Base-by-base conservation (phyloP, 306 rosid species). In the Trichosanthes truncata region DNA sequence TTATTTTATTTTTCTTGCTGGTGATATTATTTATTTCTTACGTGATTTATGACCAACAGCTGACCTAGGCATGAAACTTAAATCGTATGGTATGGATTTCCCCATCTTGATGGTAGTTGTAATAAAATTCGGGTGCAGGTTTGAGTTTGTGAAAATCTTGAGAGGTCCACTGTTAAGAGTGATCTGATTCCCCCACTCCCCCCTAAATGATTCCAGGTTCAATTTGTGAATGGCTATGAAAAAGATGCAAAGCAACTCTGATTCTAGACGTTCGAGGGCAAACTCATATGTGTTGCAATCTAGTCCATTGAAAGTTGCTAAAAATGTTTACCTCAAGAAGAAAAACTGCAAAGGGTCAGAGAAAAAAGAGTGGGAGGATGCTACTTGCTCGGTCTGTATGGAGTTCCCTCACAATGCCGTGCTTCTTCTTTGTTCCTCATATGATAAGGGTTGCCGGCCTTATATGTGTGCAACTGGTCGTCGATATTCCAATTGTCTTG, bases 401-500 rank as follows among this genome's bases (percentile, higher is more conserved):
- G 99, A 95, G 88, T 93, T 83, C 80, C 99, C 99, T 75, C 99
- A 95, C 87, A 95, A 95, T 87, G 96, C 97, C 41, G 97, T 95
- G 75, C 97, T 95, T 59, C 97, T 95, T 14, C 99, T 95, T 46
- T 95, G 99, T 84, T 93, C 99, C 56, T 95, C 99, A 59, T 91
- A 95, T 86, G 87, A 93, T 85, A 90, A 95, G 87, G 99, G 99
- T 46, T 95, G 99, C 78, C 97, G 97, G 80, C 94, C 99, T 52
- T 95, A 91, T 82, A 95, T 95, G 97, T 95, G 99, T 86, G 96
- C 98, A 46, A 95, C 99, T 59, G 89, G 96, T 76, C 87, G 82
- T 79, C 97, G 96, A 66, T 95, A 82, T 87, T 93, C 98, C 74
- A 95, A 95, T 83, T 95, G 97, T 86, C 94, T 95, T 61, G 98